Percentiles rank a stretch among this genome's conserved stretches.
These are phyloP conservation scores for Globisporangium irregulare DNA, from an alignment of 352 stramenopile genomes.

Conservation along the genomic window DNA sequence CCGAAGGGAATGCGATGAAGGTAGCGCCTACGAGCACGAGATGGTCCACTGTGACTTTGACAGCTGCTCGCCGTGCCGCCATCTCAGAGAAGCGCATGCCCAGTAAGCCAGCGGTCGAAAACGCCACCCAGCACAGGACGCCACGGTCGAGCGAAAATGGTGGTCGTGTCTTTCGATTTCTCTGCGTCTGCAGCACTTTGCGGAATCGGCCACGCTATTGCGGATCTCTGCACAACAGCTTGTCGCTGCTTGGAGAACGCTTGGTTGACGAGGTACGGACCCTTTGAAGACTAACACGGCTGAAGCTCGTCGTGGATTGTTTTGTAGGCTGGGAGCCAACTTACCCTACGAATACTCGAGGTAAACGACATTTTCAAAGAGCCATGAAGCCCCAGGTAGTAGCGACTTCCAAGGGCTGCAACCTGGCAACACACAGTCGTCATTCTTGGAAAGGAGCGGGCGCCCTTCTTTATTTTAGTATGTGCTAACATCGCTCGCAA, in stretches of 20 bases:
- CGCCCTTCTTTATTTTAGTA: too few species aligned
- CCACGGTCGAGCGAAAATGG: conserved; percentile 58
- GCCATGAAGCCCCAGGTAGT: too few species aligned
- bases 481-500: too few species aligned
- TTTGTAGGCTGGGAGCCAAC: too few species aligned
- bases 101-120: conserved; percentile 53
- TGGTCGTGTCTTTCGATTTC: conserved; percentile 22
- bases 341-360: too few species aligned
- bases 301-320: too few species aligned
- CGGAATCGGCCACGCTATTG: conserved; percentile 39
- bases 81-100: conserved; percentile 75
- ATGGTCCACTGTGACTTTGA: too few species aligned
- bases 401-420: too few species aligned
- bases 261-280: conserved; percentile 55
- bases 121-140: conserved; percentile 44
- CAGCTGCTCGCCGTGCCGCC: conserved; percentile 42
- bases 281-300: conserved; percentile 24
- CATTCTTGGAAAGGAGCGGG: too few species aligned
- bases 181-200: conserved; percentile 19
- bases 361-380: too few species aligned
- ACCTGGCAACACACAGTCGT: too few species aligned
- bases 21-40: too few species aligned
- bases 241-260: conserved; percentile 13
- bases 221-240: conserved; percentile 35
- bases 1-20: conserved; percentile 39